Base-by-base conservation (phyloP, 805 yeast species). In the Cyberlindnera euphorbiiphila region DNA sequence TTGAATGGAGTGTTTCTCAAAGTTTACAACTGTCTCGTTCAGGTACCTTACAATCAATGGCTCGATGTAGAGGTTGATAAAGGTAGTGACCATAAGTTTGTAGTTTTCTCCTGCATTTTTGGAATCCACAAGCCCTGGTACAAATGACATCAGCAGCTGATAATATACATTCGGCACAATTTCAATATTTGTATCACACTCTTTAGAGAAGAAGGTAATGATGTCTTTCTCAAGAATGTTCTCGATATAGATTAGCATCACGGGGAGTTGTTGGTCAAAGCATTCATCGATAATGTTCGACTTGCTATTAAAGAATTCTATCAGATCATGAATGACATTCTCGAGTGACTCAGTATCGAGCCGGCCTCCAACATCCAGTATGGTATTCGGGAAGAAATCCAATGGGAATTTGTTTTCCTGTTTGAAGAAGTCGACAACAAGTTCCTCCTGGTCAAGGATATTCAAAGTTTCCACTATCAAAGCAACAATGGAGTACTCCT, bases 201-300 rank as follows among this genome's bases (percentile, higher is more conserved):
- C 52, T 15, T 48, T 46, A 2, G 42, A 36, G 18, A 62, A 48
- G 34, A 56, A 51, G 3, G 40, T 29, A 6, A 62, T 41, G 19
- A 66, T 41, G 32, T 61, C 54, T 35, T 65, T 63, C 34, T 68
- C 68, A 5, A 68, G 54, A 22, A 66, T 53, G 25, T 51, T 52
- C 43, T 69, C 73, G 32, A 58, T 51, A 38, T 62, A 66, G 37
- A 56, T 50, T 19, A 66, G 32, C 47, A 64, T 59, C 6, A 68
- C 61, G 2, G 69, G 72, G 29, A 65, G 57, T 33, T 61, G 61
- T 26, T 62, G 61, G 12, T 53, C 57, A 50, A 65, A 68, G n/a
- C 68, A 48, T 5, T 33, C 46, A 41, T 69, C 74, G 9, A 63
- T 64, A 10, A 65, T 50, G 16, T 46, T 37, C 9, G 68, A 61